Base-by-base conservation (phyloP, 192 early-diverging fungal genomes). In the Glomus cerebriforme region DNA sequence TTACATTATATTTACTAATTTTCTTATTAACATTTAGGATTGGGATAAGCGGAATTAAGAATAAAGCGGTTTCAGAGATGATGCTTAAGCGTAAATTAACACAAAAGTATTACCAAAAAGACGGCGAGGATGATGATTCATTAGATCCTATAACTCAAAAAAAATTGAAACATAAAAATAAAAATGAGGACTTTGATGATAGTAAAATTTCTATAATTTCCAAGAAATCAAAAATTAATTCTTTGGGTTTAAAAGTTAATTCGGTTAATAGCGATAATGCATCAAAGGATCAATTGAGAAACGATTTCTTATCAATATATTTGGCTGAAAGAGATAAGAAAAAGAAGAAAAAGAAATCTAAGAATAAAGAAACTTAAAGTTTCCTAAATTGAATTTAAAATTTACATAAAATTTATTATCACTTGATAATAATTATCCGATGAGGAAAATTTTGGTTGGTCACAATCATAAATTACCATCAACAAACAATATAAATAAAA, bases 241-340 rank as follows among this genome's bases (percentile, higher is more conserved):
- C 39, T 43, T 5, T 43, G 39, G 10, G 10, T n/a, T n/a, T n/a
- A n/a, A n/a, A n/a, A n/a, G n/a, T n/a, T n/a, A n/a, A n/a, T n/a
- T n/a, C n/a, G n/a, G n/a, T n/a, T n/a, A 64, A 64, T 27, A 67
- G 4, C 29, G 10, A 32, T n/a, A 6, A 67, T 67, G 10, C 12
- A 35, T 19, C 31, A 67, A 66, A 32, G 13, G 15, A 49, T 15
- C 47, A 49, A 49, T 54, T 54, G 1, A 15, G 47, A 54, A 9
- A 17, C n/a, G 65, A 67, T 67, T 67, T 67, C 15, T 67, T 67
- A 34, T 67, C 65, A 34, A 19, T 67, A 32, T 67, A 67, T 67
- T 22, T 67, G 10, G 31, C 31, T 67, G 65, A 66, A 32, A 66
- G 31, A 66, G 17, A 66, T 19, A 66, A 66, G 31, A 66, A 35